Conservation (phyloP, 2,329 filamentous ascomycete genomes). For the Paecilomyces sp. region DNA sequence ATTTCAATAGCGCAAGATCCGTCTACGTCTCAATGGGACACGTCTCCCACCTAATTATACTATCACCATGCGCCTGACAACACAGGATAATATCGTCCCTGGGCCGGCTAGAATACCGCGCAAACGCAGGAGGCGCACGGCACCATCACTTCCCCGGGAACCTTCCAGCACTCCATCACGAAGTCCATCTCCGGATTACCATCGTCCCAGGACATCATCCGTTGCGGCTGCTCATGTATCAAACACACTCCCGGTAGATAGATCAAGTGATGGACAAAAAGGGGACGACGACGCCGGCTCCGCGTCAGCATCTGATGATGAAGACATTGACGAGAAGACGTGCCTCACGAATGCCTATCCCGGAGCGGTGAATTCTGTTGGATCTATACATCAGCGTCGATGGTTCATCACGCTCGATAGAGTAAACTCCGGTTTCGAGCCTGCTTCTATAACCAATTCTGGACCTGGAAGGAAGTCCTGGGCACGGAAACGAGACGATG, state of each 20-base stretch:
- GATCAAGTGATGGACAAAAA: constrained; percentile 6
- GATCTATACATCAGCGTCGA: constrained; percentile 58
- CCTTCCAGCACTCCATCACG: constrained; percentile 11
- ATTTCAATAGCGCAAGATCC: constrained; percentile 45
- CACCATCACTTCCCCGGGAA: neutral
- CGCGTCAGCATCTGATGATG: constrained; percentile 13
- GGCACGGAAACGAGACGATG: constrained; percentile 14
- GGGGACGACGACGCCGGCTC: constrained; percentile 9
- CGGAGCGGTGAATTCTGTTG: constrained; percentile 58
- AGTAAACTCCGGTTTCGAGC: constrained; percentile 49
- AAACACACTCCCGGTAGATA: constrained; percentile 3
- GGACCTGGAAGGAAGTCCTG: constrained; percentile 16
- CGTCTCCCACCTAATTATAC: constrained; percentile 49
- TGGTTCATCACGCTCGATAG: constrained; percentile 63
- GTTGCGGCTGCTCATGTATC: constrained; percentile 12
- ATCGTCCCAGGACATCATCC: neutral
- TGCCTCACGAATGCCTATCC: constrained; percentile 58
- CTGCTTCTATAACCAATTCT: neutral
- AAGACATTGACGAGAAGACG: constrained; percentile 48
- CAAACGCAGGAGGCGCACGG: constrained; percentile 14
- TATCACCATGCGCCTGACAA: constrained; percentile 47
- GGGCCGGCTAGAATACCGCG: constrained; percentile 10
- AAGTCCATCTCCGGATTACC: constrained; percentile 6
- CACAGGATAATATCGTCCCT: constrained; percentile 9
- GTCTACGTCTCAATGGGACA: constrained; percentile 48